Evolutionary conservation across 2,329 filamentous ascomycete genomes (phyloP), one percentile per base, ranked within the genome.

Genomic region (Aspergillus sp.): DNA sequence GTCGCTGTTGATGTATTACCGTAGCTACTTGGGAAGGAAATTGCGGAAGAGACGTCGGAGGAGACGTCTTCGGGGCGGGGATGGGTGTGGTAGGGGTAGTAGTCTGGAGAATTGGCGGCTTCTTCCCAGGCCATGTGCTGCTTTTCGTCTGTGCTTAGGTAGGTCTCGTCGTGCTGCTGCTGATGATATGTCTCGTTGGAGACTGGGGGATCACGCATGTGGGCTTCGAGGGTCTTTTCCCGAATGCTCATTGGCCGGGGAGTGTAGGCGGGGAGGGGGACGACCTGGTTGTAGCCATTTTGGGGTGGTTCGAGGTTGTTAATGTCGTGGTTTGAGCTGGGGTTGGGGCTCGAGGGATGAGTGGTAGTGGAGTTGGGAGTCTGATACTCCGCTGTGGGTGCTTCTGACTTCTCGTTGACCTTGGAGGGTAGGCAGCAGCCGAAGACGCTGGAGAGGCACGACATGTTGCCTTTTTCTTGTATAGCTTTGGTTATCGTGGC

Each of bases 1-100:
- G 76, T 78, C 8, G 75, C 76, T 3, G 76, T 78, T 0, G 76
- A 78, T 3, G 76, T 78, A 56, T 77, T 77, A 6, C 76, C 76
- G 61, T 76, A 76, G 52, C 74, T 77, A 61, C 75, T 77, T 2
- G 74, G 74, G 52, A 75, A 74, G 9, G 76, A 78, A 50, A 76
- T 66, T 11, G 72, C 69, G 4, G 76, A 78, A 19, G 76, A 77
- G 40, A 65, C 69, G 59, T 77, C 75, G 3, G 73, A 73, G 0
- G 71, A 67, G 33, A 68, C 62, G 41, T 73, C 72, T 21, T 73
- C 69, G 4, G 57, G 60, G 41, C 51, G 47, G 17, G 46, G 31
- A 44, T 52, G 48, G 15, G 52, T 40, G 35, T 17, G 35, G 23
- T 47, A 54, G 43, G 43, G 35, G 44, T 54, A 48, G 52, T 54